These are phyloP conservation scores for Exophiala aquamarina DNA, from an alignment of 2,329 filamentous ascomycete genomes.

Conservation along the genomic window DNA sequence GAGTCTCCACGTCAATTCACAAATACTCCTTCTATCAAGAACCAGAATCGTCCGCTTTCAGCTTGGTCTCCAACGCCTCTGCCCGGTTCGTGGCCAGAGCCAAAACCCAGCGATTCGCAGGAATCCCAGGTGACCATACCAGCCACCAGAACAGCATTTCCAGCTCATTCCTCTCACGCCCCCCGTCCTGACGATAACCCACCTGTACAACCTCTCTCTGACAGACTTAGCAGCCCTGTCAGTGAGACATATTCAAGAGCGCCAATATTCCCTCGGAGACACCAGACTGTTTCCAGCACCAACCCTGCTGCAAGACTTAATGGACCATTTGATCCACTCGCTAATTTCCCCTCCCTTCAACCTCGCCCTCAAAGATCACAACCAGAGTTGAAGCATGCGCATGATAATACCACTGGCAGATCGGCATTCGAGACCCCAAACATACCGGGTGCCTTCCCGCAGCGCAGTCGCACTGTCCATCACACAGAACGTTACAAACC, in stretches of 20 bases:
- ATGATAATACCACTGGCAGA: conserved; percentile 4
- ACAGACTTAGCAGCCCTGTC: neutral
- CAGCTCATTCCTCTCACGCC: too few species aligned
- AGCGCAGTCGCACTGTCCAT: conserved; percentile 18
- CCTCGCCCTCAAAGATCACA: conserved; percentile 12
- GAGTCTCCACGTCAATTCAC: neutral
- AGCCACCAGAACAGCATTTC: neutral
- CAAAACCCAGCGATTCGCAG: conserved; percentile 10
- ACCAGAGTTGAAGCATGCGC: conserved; percentile 12
- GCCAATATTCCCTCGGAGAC: conserved; percentile 9
- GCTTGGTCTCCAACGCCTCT: conserved; percentile 25
- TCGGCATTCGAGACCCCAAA: neutral
- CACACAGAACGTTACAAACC: conserved; percentile 18
- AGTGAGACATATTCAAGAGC: neutral
- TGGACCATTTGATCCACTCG: conserved; percentile 29
- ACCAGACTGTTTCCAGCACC: conserved; percentile 29
- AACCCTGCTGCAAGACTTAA: conserved; percentile 29
- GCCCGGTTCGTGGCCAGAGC: conserved; percentile 16
- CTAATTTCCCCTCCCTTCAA: conserved; percentile 10
- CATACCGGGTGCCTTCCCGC: conserved; percentile 5
- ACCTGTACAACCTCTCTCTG: conserved; percentile 4
- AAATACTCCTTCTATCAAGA: conserved; percentile 20
- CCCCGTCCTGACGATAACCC: neutral
- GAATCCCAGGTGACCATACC: neutral
- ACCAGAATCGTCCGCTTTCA: neutral